Evolutionary conservation across 371 early-diverging fungal genomes (phyloP).

Genomic region (Mortierella sp.): DNA sequence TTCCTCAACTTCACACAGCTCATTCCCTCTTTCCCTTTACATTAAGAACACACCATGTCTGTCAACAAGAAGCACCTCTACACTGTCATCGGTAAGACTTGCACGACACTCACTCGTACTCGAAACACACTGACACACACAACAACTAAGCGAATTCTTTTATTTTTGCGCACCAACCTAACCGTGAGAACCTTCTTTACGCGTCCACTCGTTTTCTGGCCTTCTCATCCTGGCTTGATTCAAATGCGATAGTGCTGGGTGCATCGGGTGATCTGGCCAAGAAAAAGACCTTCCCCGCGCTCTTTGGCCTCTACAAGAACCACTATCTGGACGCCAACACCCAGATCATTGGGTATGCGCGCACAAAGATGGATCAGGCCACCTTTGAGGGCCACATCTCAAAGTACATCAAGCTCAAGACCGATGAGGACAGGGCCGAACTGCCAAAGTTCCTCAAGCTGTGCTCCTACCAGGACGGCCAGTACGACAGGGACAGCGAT

Average conservation of each 20-base stretch:
- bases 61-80: slow-evolving; percentile 36
- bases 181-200: slow-evolving; percentile 6
- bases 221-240: not conserved
- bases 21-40: slow-evolving; percentile 4
- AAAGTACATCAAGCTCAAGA: slow-evolving; percentile 75
- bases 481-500: slow-evolving; percentile 88
- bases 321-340: slow-evolving; percentile 80
- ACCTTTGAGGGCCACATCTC: slow-evolving; percentile 87
- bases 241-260: slow-evolving; percentile 88
- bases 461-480: slow-evolving; percentile 90
- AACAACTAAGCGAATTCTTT: not conserved
- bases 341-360: slow-evolving; percentile 96
- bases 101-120: too few relatives aligned
- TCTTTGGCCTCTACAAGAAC: slow-evolving; percentile 88
- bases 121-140: not conserved
- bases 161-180: not conserved
- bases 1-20: not conserved
- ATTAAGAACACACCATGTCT: slow-evolving; percentile 2
- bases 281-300: slow-evolving; percentile 98
- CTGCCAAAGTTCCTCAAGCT: slow-evolving; percentile 79
- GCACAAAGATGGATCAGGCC: slow-evolving; percentile 83
- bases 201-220: not conserved
- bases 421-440: slow-evolving; percentile 66
- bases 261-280: slow-evolving; percentile 97
- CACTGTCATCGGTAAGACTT: slow-evolving; percentile 53